Conservation (phyloP, 345 rosid species). For the Toxicodendron radicans region DNA sequence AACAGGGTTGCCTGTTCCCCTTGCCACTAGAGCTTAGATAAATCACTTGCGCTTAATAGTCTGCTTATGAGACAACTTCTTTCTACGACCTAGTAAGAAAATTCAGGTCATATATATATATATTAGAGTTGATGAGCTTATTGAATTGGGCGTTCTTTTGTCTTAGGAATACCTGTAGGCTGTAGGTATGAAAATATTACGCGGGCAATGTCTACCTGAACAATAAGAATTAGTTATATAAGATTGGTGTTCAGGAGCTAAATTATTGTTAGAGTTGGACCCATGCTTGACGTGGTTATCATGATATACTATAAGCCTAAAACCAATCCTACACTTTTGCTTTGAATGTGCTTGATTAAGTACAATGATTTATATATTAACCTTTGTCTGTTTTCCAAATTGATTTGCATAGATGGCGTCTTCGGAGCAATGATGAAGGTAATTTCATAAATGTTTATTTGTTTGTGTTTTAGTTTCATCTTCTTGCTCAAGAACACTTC, state of each 20-base stretch:
- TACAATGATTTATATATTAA: not conserved
- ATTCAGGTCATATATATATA: too few species aligned
- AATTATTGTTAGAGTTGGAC: not conserved
- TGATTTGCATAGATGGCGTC: conserved; percentile 54
- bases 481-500: not conserved
- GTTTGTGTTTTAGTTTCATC: not conserved
- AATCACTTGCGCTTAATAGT: too few species aligned
- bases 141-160: too few species aligned
- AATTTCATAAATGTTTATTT: not conserved
- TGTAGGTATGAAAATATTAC: not conserved
- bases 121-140: too few species aligned
- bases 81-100: too few species aligned
- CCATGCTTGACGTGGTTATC: not conserved
- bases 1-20: too few species aligned
- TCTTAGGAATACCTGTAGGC: too few species aligned
- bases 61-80: too few species aligned
- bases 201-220: not conserved
- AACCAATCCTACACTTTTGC: not conserved
- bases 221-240: not conserved
- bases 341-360: not conserved
- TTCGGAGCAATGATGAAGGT: conserved; percentile 97
- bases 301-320: not conserved
- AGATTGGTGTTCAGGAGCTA: not conserved
- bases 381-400: not conserved
- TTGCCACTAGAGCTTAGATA: too few species aligned